A percentile compares a stretch with the other conserved stretches of the same genome.
Evolutionary conservation across 352 stramenopile genomes (phyloP).

Genomic region (Pythium graminicola): DNA sequence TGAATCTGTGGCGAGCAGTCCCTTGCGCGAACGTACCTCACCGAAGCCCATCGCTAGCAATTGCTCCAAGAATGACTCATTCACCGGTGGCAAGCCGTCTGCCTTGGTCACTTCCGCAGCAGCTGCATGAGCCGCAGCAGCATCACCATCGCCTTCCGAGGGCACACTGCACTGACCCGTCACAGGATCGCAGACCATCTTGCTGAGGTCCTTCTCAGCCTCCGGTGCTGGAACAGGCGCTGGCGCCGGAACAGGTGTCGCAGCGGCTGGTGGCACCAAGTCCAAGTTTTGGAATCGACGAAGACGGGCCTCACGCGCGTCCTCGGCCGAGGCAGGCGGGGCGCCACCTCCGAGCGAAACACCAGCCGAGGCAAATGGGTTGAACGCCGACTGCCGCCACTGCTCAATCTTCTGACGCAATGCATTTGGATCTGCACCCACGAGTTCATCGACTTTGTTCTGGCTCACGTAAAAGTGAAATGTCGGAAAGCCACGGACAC

Average conservation of each 20-base stretch:
- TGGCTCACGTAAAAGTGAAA: constrained; percentile 90
- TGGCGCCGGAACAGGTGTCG: constrained; percentile 14
- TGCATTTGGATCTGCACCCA: constrained; percentile 76
- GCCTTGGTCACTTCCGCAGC: constrained; percentile 21
- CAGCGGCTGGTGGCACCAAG: constrained; percentile 34
- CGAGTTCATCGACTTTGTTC: constrained; percentile 83
- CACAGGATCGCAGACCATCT: constrained; percentile 60
- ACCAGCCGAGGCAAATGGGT: constrained; percentile 74
- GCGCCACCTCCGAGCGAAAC: constrained; percentile 45
- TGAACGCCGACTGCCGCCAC: constrained; percentile 80
- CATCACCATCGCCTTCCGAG: constrained; percentile 19
- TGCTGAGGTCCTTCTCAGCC: constrained; percentile 26
- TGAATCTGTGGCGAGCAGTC: constrained; percentile 73
- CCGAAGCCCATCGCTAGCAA: constrained; percentile 84
- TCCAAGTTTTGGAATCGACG: constrained; percentile 66
- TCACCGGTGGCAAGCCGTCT: constrained; percentile 46
- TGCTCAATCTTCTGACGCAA: constrained; percentile 85
- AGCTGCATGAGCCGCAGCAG: constrained; percentile 9
- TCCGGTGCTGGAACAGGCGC: constrained; percentile 6
- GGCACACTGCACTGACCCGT: constrained; percentile 46
- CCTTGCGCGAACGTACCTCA: constrained; percentile 73
- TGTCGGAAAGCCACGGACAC: constrained; percentile 83
- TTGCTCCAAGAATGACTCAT: constrained; percentile 58
- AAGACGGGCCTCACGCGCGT: constrained; percentile 74
- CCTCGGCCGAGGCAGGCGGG: constrained; percentile 30